phyloP scores from a whole-genome alignment of 202 grass and related monocot genomes.

The Schoenoplectus triqueter region DNA sequence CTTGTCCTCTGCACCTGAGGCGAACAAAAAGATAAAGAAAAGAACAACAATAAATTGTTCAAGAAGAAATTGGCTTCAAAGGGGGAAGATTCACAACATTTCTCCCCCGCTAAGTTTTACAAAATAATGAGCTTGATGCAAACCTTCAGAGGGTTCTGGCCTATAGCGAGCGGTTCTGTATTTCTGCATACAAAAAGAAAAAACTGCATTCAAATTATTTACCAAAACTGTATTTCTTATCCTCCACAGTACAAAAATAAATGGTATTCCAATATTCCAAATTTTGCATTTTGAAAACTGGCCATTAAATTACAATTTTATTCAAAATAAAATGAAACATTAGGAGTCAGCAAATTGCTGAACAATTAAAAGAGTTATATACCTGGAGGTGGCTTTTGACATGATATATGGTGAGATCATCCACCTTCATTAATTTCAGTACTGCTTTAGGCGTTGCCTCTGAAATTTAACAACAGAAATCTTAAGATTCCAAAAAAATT shows the following conservation, averaged over 20 bases:
- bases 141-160: slow-evolving; percentile 88
- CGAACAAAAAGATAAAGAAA: slow-evolving; percentile 26
- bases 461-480: slow-evolving; percentile 48
- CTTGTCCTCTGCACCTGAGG: slow-evolving; percentile 58
- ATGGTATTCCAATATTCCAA: not conserved
- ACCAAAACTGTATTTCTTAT: slow-evolving; percentile 19
- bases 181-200: slow-evolving; percentile 64
- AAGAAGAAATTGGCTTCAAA: slow-evolving; percentile 21
- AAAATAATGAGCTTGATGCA: slow-evolving; percentile 23
- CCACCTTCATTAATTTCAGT: slow-evolving; percentile 91
- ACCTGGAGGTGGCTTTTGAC: slow-evolving; percentile 99
- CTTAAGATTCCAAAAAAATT: slow-evolving; percentile 41
- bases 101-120: not conserved
- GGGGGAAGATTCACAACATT: slow-evolving; percentile 20
- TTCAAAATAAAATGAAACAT: too few relatives aligned
- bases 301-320: not conserved
- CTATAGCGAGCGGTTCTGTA: slow-evolving; percentile 82
- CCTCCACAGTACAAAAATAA: not conserved
- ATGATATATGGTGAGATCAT: slow-evolving; percentile 97
- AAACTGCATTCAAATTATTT: slow-evolving; percentile 22
- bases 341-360: slow-evolving; percentile 26
- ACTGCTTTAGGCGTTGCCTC: slow-evolving; percentile 96
- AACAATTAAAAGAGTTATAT: slow-evolving; percentile 28
- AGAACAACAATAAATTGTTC: not conserved
- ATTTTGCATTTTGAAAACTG: not conserved